A percentile compares a stretch with the other conserved stretches of the same genome.
These are phyloP conservation scores for Logfia minima DNA, from an alignment of 129 eudicot genomes.

Conservation along the genomic window DNA sequence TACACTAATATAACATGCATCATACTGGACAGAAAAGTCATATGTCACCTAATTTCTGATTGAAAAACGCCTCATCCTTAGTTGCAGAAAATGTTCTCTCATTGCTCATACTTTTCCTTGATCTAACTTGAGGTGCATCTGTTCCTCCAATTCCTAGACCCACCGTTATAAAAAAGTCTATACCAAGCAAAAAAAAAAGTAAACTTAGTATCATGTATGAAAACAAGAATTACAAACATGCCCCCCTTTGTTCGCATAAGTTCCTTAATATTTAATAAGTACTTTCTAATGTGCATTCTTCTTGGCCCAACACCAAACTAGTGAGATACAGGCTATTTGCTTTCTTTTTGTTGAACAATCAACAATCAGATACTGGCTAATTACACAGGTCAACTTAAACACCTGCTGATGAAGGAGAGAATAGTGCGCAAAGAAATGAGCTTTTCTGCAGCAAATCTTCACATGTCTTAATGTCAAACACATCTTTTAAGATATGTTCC, in stretches of 20 bases:
- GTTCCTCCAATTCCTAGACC: conserved; percentile 94
- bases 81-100: conserved; percentile 97
- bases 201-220: conserved; percentile 16
- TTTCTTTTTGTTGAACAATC: not conserved
- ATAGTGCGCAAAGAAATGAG: conserved; percentile 67
- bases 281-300: not conserved
- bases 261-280: not conserved
- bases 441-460: conserved; percentile 83
- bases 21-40: not conserved
- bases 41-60: conserved; percentile 63
- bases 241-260: not conserved
- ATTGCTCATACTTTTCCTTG: conserved; percentile 82
- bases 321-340: not conserved
- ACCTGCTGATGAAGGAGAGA: conserved; percentile 93
- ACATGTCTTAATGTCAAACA: conserved; percentile 74
- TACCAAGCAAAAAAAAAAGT: conserved; percentile 18
- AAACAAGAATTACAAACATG: not conserved
- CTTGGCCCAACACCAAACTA: not conserved
- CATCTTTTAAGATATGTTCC: conserved; percentile 75
- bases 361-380: not conserved
- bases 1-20: not conserved
- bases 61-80: conserved; percentile 59
- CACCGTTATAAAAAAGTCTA: conserved; percentile 84
- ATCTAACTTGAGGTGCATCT: conserved; percentile 62
- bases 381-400: conserved; percentile 5